phyloP scores from a whole-genome alignment of 805 yeast genomes.

The Ogataea sp. region DNA sequence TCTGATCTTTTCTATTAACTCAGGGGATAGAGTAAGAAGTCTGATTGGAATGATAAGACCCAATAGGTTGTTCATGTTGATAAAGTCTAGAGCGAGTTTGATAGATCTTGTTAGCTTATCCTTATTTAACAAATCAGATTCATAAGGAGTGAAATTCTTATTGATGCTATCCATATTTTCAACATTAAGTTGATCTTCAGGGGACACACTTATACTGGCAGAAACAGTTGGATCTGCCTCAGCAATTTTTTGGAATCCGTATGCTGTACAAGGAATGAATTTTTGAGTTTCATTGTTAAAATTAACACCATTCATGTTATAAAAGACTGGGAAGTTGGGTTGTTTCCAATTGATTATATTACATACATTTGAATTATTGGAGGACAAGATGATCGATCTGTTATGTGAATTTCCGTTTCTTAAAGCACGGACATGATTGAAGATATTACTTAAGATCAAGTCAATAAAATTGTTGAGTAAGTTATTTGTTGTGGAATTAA shows the following conservation, averaged over 20 bases:
- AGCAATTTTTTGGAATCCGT: conserved; percentile 28
- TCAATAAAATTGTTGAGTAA: conserved; percentile 72
- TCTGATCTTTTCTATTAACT: conserved; percentile 64
- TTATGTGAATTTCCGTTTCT: conserved; percentile 22
- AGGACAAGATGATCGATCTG: conserved; percentile 74
- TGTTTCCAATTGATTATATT: conserved; percentile 96
- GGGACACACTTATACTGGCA: not conserved
- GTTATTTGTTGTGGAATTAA: conserved; percentile 17
- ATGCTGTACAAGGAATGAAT: conserved; percentile 32
- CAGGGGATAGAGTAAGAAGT: conserved; percentile 65
- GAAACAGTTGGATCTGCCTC: too few species aligned
- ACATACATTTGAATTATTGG: conserved; percentile 84
- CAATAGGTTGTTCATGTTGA: conserved; percentile 72
- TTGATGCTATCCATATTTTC: conserved; percentile 28
- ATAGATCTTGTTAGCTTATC: conserved; percentile 55
- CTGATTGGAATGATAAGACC: conserved; percentile 76
- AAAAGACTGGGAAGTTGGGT: conserved; percentile 93
- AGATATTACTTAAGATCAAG: conserved; percentile 57
- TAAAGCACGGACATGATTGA: conserved; percentile 62
- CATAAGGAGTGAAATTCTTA: conserved; percentile 25
- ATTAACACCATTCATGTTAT: conserved; percentile 64
- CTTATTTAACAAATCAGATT: conserved; percentile 24
- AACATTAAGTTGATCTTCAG: conserved; percentile 18
- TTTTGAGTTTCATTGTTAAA: conserved; percentile 18
- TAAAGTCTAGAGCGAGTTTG: conserved; percentile 76